A percentile compares a stretch with the other conserved stretches of the same genome.
phyloP scores from a whole-genome alignment of 106 monocot genomes.

The Platanthera guangdongensis region DNA sequence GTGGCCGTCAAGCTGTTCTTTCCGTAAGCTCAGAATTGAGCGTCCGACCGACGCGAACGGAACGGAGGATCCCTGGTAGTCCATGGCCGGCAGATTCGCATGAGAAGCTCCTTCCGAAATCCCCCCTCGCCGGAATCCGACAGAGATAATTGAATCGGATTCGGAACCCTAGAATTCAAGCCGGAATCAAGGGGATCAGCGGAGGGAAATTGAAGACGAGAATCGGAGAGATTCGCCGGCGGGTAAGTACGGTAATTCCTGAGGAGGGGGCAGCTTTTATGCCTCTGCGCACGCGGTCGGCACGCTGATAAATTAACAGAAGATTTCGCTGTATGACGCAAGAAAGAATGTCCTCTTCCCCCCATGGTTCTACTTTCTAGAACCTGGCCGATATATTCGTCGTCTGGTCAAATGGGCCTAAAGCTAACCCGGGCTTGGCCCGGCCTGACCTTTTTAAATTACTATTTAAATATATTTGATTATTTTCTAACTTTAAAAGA shows the following conservation, averaged over 20 bases:
- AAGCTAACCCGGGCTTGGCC: too few relatives aligned
- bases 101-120: neutral
- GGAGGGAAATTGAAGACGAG: neutral
- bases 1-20: conserved; percentile 26
- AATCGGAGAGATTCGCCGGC: neutral
- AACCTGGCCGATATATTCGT: too few relatives aligned
- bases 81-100: conserved; percentile 48
- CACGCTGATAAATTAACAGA: neutral
- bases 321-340: conserved; percentile 1
- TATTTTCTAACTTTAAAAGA: too few relatives aligned
- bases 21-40: conserved; percentile 38
- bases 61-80: conserved; percentile 44
- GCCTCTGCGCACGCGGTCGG: neutral
- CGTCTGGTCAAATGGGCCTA: too few relatives aligned
- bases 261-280: neutral
- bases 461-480: too few relatives aligned
- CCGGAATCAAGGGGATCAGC: neutral
- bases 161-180: conserved; percentile 3
- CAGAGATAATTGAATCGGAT: neutral
- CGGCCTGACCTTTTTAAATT: too few relatives aligned
- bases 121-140: neutral
- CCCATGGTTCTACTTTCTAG: too few relatives aligned
- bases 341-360: neutral
- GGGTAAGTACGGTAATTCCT: neutral
- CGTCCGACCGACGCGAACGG: conserved; percentile 51